A percentile compares a stretch with the other conserved stretches of the same genome.
Evolutionary conservation across 2,329 filamentous ascomycete genomes (phyloP).

Genomic region (Didymella segeticola): DNA sequence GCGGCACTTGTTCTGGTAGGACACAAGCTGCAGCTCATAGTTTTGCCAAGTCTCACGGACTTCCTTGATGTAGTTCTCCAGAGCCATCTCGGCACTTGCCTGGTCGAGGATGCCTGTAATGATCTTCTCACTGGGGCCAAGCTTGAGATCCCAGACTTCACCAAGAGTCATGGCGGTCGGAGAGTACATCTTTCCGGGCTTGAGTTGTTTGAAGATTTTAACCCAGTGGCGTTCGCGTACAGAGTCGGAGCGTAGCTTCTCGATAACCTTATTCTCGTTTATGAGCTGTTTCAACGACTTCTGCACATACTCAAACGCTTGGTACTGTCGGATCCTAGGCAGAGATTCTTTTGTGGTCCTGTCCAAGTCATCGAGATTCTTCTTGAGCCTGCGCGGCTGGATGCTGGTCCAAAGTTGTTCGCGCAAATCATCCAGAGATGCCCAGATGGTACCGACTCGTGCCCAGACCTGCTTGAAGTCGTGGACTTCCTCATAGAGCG

Average conservation of each 20-base stretch:
- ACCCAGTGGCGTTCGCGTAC: constrained; percentile 96
- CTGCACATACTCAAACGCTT: constrained; percentile 99
- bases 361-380: constrained; percentile 87
- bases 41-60: constrained; percentile 97
- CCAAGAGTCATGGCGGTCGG: constrained; percentile 95
- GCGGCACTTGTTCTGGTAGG: constrained; percentile 97
- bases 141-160: constrained; percentile 96
- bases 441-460: constrained; percentile 94
- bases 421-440: constrained; percentile 89
- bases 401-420: constrained; percentile 95
- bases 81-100: constrained; percentile 95
- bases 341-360: constrained; percentile 96
- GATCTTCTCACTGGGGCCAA: constrained; percentile 82
- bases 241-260: constrained; percentile 93
- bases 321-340: constrained; percentile 99
- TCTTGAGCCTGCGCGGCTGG: constrained; percentile 89
- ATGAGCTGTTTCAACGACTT: constrained; percentile 85
- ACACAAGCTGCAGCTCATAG: constrained; percentile 91
- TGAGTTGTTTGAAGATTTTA: constrained; percentile 96
- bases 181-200: constrained; percentile 91
- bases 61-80: constrained; percentile 96
- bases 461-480: constrained; percentile 99
- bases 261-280: constrained; percentile 87
- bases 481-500: constrained; percentile 92
- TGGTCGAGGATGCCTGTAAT: constrained; percentile 94